Conservation (phyloP, 2,329 filamentous ascomycete genomes). For the Diaporthe ilicicola region DNA sequence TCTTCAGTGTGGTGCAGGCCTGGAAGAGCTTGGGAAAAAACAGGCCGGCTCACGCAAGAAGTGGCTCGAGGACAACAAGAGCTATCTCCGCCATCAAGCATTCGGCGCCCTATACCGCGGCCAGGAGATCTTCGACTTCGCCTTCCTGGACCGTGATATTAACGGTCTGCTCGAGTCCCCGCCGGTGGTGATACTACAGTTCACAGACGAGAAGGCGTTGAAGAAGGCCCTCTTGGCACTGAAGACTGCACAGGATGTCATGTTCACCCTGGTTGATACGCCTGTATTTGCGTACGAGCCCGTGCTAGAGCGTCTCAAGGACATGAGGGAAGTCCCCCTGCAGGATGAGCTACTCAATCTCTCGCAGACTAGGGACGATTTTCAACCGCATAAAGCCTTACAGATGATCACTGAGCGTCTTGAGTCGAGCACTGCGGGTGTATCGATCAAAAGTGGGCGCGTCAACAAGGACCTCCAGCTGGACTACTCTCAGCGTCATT, state of each 20-base stretch:
- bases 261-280: conserved; percentile 69
- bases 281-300: conserved; percentile 76
- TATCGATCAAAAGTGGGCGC: background rate
- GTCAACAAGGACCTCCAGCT: conserved; percentile 29
- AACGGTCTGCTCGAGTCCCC: conserved; percentile 51
- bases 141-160: conserved; percentile 61
- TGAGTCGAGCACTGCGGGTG: background rate
- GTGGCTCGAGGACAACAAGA: conserved; percentile 55
- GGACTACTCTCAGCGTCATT: conserved; percentile 60
- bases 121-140: conserved; percentile 66
- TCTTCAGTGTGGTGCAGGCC: conserved; percentile 50
- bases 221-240: conserved; percentile 56
- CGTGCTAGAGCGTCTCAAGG: conserved; percentile 66
- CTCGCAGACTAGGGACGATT: conserved; percentile 9
- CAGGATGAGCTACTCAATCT: conserved; percentile 58
- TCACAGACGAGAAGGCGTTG: conserved; percentile 56
- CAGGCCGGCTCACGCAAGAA: conserved; percentile 46
- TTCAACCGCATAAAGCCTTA: background rate
- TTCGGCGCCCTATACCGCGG: conserved; percentile 68
- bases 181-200: conserved; percentile 60
- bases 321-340: conserved; percentile 63
- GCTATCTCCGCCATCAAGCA: conserved; percentile 65
- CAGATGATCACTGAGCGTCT: background rate
- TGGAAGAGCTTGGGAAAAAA: conserved; percentile 51
- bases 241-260: conserved; percentile 41